Evolutionary conservation across 805 yeast species (phyloP).

Genomic region (Wickerhamiella occidentalis): DNA sequence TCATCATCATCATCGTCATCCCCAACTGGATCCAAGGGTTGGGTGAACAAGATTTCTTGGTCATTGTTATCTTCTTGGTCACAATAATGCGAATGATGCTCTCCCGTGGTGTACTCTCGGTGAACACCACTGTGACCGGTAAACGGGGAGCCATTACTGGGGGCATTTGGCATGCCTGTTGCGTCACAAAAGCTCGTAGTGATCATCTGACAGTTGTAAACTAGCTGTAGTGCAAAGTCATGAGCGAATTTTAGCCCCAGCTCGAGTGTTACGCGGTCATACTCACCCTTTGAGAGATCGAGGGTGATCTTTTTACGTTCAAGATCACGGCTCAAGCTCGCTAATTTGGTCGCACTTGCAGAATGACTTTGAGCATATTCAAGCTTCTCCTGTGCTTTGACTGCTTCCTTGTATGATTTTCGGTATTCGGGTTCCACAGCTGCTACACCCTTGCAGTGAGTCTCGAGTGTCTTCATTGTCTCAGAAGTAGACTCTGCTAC

Average conservation of each 20-base stretch:
- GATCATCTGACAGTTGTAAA: neutral
- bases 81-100: neutral
- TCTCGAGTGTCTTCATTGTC: neutral
- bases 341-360: neutral
- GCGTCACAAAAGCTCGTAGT: neutral
- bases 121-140: neutral
- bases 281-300: neutral
- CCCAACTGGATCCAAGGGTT: neutral
- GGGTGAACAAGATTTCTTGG: neutral
- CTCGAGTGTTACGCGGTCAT: neutral
- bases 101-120: neutral
- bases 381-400: neutral
- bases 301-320: neutral
- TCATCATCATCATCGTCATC: neutral
- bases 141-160: neutral
- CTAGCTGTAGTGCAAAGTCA: neutral
- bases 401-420: neutral
- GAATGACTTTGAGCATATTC: neutral
- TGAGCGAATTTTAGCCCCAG: neutral
- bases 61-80: neutral
- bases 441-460: neutral
- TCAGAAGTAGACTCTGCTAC: neutral
- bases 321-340: neutral
- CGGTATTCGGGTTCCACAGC: slow-evolving; percentile 3
- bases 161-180: neutral